Evolutionary conservation across 169 alveolate genomes (phyloP).

Genomic region (Toxoplasma gondii): DNA sequence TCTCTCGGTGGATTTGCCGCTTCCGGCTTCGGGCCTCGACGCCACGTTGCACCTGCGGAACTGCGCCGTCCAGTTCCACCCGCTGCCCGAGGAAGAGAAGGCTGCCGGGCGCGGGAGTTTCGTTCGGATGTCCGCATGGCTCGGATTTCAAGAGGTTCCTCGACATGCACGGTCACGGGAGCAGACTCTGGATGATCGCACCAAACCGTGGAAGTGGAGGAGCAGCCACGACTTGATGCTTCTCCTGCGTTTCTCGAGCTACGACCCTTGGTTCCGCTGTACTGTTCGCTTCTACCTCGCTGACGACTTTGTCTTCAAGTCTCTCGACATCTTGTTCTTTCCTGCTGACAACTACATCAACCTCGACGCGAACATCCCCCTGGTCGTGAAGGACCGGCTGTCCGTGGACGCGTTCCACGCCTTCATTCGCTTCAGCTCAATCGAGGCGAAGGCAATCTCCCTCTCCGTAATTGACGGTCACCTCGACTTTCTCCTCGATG

Average conservation of each 20-base stretch:
- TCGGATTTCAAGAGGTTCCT: constrained; percentile 17
- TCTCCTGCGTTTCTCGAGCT: constrained; percentile 46
- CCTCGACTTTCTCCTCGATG: constrained; percentile 30
- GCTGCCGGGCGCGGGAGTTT: constrained; percentile 32
- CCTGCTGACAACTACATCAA: constrained; percentile 65
- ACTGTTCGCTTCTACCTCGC: constrained; percentile 25
- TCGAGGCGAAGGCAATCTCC: constrained; percentile 18
- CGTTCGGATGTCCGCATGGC: constrained; percentile 38
- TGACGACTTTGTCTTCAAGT: constrained; percentile 31
- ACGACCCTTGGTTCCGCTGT: constrained; percentile 56
- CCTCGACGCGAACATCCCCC: constrained; percentile 38
- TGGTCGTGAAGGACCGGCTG: constrained; percentile 23
- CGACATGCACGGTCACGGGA: constrained; percentile 27
- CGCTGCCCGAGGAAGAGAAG: neutral
- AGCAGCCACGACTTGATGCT: neutral
- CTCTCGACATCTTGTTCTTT: constrained; percentile 15
- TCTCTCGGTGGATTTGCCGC: neutral
- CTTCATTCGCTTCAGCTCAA: constrained; percentile 38
- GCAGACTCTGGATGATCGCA: neutral
- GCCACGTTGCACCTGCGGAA: constrained; percentile 37
- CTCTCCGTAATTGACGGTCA: constrained; percentile 44
- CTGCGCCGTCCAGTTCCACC: constrained; percentile 40
- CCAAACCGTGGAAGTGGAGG: constrained; percentile 1
- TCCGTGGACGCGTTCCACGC: constrained; percentile 63
- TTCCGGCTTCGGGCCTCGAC: constrained; percentile 14